Evolutionary conservation across 2,329 filamentous ascomycete species (phyloP).

Genomic region (Mollisiaceae sp.): DNA sequence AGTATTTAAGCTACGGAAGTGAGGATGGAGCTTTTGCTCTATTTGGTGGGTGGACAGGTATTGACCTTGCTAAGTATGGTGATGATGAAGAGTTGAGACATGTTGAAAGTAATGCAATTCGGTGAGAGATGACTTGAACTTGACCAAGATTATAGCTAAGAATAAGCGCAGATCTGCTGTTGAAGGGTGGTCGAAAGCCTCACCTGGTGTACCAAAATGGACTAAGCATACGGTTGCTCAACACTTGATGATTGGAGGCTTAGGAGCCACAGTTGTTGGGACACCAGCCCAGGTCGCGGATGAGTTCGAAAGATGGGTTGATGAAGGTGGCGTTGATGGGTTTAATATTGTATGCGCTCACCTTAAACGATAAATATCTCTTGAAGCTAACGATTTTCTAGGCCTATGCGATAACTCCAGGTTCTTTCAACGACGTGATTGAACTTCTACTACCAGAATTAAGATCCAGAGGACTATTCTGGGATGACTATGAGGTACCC

Average conservation of each 20-base stretch:
- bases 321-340: constrained; percentile 72
- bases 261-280: constrained; percentile 15
- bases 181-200: constrained; percentile 59
- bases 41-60: constrained; percentile 75
- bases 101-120: constrained; percentile 50
- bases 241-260: constrained; percentile 52
- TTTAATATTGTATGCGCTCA: constrained; percentile 64
- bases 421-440: constrained; percentile 69
- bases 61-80: constrained; percentile 62
- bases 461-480: constrained; percentile 59
- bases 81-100: constrained; percentile 66
- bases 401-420: constrained; percentile 65
- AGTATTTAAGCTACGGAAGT: constrained; percentile 9
- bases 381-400: neutral
- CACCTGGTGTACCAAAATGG: constrained; percentile 68
- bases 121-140: neutral
- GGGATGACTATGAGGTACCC: constrained; percentile 54
- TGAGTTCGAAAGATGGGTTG: constrained; percentile 68
- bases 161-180: constrained; percentile 50
- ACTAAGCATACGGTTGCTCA: constrained; percentile 73
- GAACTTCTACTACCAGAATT: constrained; percentile 69
- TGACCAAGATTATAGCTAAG: too few relatives aligned
- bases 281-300: constrained; percentile 42
- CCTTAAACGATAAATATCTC: too few relatives aligned
- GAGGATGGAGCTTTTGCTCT: constrained; percentile 66